Evolutionary conservation across 2,329 filamentous ascomycete species (phyloP), one percentile per base, ranked within the genome.

Genomic region (Colletotrichum nymphaeae): DNA sequence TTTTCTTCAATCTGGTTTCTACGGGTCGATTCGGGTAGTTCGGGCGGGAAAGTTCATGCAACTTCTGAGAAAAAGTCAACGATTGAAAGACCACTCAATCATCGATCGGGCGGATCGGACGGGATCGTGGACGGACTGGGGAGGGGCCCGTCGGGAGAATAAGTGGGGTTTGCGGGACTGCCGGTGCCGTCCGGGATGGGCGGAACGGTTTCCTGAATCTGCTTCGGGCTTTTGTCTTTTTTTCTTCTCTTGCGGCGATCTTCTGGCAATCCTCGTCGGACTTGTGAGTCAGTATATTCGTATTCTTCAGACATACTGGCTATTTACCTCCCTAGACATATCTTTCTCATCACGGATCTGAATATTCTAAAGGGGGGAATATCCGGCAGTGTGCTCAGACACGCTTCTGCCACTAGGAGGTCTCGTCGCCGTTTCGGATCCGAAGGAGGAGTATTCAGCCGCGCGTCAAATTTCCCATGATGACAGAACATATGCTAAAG

Each of bases 341-440:
- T 52, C n/a, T n/a, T 16, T 16, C 16, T 26, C 19, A 26, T 24
- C 14, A 24, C 35, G 14, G 19, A 4, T 28, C 35, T 49, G 59
- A 22, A 6, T 9, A n/a, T 22, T 16, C 3, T 16, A 52, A 16
- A 46, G 26, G 28, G n/a, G 42, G 53, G 60, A 49, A 62, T 62
- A 60, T 58, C 60, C 35, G 67, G 49, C 16, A 9, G 42, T 70
- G 70, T 70, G 70, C 67, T 70, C 35, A 59, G 67, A 52, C 70
- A 7, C 46, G 55, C 55, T 65, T n/a, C 55, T 30, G 60, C 55
- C 35, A 56, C n/a, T 24, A 5, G 30, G 30, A 46, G 60, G 42
- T 35, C 46, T 24, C 70, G 46, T 65, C 42, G 42, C 46, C 8
- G 60, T 73, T 65, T 62, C 32, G 59, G 9, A 14, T 26, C 22